phyloP scores from a whole-genome alignment of 352 stramenopile species.

The Phytophthora crassamura region DNA sequence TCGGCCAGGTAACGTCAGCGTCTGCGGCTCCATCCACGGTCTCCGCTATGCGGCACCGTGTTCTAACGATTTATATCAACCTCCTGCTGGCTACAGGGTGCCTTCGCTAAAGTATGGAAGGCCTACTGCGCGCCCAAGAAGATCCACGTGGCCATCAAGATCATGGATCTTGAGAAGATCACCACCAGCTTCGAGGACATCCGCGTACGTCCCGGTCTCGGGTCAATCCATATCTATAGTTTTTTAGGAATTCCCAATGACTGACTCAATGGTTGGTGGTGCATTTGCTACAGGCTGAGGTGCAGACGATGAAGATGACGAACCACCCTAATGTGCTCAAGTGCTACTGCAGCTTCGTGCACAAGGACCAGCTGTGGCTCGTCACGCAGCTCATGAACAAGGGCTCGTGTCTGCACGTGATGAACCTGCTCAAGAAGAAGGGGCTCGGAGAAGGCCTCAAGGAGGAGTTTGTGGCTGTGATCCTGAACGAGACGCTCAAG shows the following conservation, averaged over 20 bases:
- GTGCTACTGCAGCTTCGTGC: conserved; percentile 98
- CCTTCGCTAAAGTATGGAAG: conserved; percentile 99
- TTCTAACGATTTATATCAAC: too few relatives aligned
- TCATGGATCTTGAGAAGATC: conserved; percentile 99
- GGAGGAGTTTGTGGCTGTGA: conserved; percentile 97
- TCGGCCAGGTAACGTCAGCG: conserved; percentile 66
- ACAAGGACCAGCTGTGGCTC: conserved; percentile 98
- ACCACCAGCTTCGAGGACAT: conserved; percentile 95
- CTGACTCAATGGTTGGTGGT: too few relatives aligned
- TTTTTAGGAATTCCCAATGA: not conserved
- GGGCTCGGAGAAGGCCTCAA: conserved; percentile 87
- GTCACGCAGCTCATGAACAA: conserved; percentile 99
- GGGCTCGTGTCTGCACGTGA: conserved; percentile 97
- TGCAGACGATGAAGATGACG: conserved; percentile 99
- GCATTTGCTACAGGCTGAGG: conserved; percentile 74
- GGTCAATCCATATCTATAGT: not conserved
- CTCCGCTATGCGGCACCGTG: too few relatives aligned
- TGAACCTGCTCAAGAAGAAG: conserved; percentile 95
- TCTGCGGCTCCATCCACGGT: too few relatives aligned
- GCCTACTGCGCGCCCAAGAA: conserved; percentile 92
- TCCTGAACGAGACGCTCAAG: conserved; percentile 97
- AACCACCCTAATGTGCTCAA: conserved; percentile 98
- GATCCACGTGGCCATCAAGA: conserved; percentile 96
- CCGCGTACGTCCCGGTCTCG: conserved; percentile 47
- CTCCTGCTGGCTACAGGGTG: conserved; percentile 67